Percentiles rank a stretch among this genome's conserved stretches.
Evolutionary conservation across 164 flowering plant genomes (phyloP).

Genomic region (Macadamia integrifolia): DNA sequence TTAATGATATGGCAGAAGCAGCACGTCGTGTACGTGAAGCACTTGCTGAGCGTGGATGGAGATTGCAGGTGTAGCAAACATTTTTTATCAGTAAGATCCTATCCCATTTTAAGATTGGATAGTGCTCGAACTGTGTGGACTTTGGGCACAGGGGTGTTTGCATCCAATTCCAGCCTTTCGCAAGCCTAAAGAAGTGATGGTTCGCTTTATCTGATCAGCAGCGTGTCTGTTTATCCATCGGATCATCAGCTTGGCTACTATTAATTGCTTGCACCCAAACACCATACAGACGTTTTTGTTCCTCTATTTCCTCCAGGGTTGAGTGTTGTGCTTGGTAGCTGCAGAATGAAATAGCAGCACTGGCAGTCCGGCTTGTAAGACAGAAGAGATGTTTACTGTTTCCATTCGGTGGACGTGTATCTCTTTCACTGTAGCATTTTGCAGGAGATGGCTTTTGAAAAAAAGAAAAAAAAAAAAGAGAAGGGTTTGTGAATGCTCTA

Average conservation of each 20-base stretch:
- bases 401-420: too few species aligned
- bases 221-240: background rate
- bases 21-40: slow-evolving; percentile 58
- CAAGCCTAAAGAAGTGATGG: background rate
- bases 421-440: too few species aligned
- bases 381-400: background rate
- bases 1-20: slow-evolving; percentile 78
- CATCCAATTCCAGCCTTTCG: background rate
- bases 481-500: too few species aligned
- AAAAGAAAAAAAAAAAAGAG: too few species aligned
- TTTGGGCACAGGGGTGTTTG: background rate
- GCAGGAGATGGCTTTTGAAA: too few species aligned
- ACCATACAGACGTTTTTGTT: background rate
- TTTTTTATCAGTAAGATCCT: background rate
- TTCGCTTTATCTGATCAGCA: background rate
- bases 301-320: background rate
- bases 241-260: background rate
- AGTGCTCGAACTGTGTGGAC: background rate
- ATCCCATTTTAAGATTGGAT: background rate
- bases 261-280: slow-evolving; percentile 1
- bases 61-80: slow-evolving; percentile 33
- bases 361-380: slow-evolving; percentile 14
- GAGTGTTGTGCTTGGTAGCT: background rate
- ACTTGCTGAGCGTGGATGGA: slow-evolving; percentile 76
- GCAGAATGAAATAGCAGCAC: slow-evolving; percentile 11